phyloP scores from a whole-genome alignment of 2,329 filamentous ascomycete species.

The Cladosporium colombiae region DNA sequence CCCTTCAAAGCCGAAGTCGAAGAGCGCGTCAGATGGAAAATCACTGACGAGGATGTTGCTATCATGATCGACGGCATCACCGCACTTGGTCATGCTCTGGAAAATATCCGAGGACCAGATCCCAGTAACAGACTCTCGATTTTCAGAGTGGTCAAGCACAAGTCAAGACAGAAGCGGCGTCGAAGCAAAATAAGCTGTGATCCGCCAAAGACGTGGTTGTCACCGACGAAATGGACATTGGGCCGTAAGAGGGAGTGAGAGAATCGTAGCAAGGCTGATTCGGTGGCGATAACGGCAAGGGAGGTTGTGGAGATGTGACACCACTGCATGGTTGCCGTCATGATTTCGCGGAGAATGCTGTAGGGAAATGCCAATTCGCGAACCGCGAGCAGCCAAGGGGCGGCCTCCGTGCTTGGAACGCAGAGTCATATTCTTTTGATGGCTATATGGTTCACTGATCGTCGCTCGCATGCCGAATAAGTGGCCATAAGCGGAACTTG shows the following conservation, averaged over 20 bases:
- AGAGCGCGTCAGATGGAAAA: background rate
- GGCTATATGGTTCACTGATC: background rate
- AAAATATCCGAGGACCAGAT: background rate
- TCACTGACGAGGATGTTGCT: background rate
- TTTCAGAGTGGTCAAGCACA: background rate
- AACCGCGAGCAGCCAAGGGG: background rate
- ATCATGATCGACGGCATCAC: background rate
- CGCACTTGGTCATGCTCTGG: background rate
- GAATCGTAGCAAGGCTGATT: background rate
- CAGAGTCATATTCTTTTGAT: background rate
- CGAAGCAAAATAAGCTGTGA: background rate
- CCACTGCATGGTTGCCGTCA: background rate
- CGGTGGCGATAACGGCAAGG: background rate
- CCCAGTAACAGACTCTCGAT: background rate
- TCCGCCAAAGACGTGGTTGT: background rate
- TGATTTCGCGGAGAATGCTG: background rate
- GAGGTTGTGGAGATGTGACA: background rate
- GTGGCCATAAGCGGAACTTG: background rate
- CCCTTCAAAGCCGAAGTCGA: background rate
- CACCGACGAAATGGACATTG: background rate
- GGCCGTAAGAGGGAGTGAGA: background rate
- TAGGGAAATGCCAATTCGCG: background rate
- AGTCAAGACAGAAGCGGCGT: background rate
- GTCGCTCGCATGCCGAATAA: background rate
- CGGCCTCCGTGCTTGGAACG: background rate